A percentile compares a stretch with the other conserved stretches of the same genome.
Conservation (phyloP, 208 protist species). For the Leishmania aethiopica region DNA sequence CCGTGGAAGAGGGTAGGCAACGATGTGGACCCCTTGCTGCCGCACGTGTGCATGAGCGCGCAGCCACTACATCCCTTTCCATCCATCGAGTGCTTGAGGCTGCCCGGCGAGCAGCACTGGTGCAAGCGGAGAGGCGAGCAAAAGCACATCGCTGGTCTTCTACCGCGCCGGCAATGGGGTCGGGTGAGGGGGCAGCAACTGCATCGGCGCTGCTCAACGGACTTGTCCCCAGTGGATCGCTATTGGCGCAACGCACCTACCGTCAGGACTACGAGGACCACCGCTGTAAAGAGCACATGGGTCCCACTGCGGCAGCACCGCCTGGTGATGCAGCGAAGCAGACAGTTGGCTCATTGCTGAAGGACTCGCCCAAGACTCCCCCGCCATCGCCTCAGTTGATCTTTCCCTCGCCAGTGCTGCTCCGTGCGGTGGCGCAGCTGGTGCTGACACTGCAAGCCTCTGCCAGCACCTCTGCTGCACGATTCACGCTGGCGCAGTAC, state of each 20-base stretch:
- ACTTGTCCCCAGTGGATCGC: constrained; percentile 5
- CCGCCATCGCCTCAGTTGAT: not conserved
- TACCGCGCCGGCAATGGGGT: not conserved
- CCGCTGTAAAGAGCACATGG: not conserved
- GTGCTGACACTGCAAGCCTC: constrained; percentile 26
- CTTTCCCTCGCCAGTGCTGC: constrained; percentile 21
- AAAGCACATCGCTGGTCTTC: not conserved
- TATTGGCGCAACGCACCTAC: constrained; percentile 3
- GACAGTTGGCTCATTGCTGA: not conserved
- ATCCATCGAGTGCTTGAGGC: constrained; percentile 9
- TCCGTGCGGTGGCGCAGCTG: constrained; percentile 31
- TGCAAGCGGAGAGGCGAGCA: not conserved
- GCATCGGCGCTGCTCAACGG: not conserved
- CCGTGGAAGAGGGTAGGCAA: not conserved
- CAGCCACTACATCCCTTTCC: constrained; percentile 4
- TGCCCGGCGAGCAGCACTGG: not conserved
- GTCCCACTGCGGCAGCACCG: not conserved
- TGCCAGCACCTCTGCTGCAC: constrained; percentile 12
- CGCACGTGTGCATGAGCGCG: constrained; percentile 5
- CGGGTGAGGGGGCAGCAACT: not conserved
- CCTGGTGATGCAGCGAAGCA: not conserved
- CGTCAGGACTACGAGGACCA: not conserved
- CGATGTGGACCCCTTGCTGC: not conserved
- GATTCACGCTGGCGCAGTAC: constrained; percentile 18
- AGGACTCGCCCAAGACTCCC: not conserved